Conservation (phyloP, 2,329 filamentous ascomycete genomes). For the Trichoderma sp. region DNA sequence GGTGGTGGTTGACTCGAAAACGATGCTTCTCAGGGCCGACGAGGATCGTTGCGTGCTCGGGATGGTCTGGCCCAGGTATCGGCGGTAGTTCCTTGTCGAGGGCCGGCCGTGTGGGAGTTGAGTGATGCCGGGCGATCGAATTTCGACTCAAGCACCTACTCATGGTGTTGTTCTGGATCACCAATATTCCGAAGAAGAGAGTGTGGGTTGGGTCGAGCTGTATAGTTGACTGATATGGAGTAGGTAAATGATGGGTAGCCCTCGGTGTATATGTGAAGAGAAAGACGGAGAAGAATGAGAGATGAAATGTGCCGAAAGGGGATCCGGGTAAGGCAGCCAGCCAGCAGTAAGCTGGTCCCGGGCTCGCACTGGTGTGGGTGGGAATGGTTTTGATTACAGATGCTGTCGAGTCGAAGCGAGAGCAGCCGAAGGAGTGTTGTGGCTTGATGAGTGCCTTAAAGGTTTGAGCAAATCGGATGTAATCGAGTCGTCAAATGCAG, state of each 20-base stretch:
- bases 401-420: slow-evolving; percentile 9
- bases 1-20: slow-evolving; percentile 49
- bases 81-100: slow-evolving; percentile 34
- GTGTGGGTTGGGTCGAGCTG: background rate
- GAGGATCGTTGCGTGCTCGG: slow-evolving; percentile 43
- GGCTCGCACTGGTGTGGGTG: slow-evolving; percentile 22
- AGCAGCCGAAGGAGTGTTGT: background rate
- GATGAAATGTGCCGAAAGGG: background rate
- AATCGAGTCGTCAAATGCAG: background rate
- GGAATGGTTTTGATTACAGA: slow-evolving; percentile 11
- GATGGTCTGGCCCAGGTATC: slow-evolving; percentile 26
- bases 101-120: slow-evolving; percentile 8
- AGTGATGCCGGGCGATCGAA: slow-evolving; percentile 13
- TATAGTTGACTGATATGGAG: background rate
- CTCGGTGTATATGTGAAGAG: background rate
- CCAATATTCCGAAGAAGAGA: background rate
- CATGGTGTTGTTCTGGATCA: background rate
- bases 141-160: background rate
- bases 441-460: background rate
- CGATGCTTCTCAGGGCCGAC: slow-evolving; percentile 47
- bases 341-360: slow-evolving; percentile 10
- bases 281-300: background rate
- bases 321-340: slow-evolving; percentile 1
- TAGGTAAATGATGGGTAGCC: background rate
- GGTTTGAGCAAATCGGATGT: background rate